Evolutionary conservation across 2,329 filamentous ascomycete genomes (phyloP), one percentile per base, ranked within the genome.

Genomic region (Zasmidium angulare): DNA sequence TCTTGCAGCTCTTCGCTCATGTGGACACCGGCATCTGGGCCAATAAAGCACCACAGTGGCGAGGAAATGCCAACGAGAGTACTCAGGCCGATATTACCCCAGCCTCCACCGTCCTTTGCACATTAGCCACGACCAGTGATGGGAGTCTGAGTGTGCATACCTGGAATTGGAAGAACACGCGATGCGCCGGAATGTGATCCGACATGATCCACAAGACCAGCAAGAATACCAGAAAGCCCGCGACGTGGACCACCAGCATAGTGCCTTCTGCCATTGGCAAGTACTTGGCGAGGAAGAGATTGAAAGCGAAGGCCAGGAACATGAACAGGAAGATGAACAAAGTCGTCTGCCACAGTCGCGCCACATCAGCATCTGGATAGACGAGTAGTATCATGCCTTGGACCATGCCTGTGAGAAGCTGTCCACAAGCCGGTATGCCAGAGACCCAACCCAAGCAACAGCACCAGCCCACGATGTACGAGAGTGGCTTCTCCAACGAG

Each of bases 221-320:
- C n/a, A n/a, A n/a, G n/a, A n/a, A 83, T 79, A 0, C 77, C 81
- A 58, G 84, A 80, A 66, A 83, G 80, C 2, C 81, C 82, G 14
- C 79, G 66, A 83, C 71, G 58, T 84, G 82, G 2, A 84, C 65
- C 23, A 81, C 74, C 7, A 83, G 69, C 21, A 82, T 74, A 14
- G 79, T 63, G 0, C 77, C 77, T 66, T 84, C 81, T 23, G 82
- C 71, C 14, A 76, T 70, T 1, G 81, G 80, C 1, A 84, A 69
- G 1, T 77, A 62, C 43, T 72, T 74, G 1, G 76, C 77, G 4
- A 76, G 72, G 12, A 77, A 69, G 1, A 76, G 75, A 62, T 83
- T 84, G 66, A 82, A 74, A 24, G 72, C 59, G 46, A 74, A n/a
- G n/a, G n/a, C n/a, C n/a, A n/a, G n/a, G n/a, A n/a, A n/a, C n/a